Percentiles rank a stretch among this genome's conserved stretches.
phyloP scores from a whole-genome alignment of 768 basidiomycete species.

The Fomitopsis pulvina region DNA sequence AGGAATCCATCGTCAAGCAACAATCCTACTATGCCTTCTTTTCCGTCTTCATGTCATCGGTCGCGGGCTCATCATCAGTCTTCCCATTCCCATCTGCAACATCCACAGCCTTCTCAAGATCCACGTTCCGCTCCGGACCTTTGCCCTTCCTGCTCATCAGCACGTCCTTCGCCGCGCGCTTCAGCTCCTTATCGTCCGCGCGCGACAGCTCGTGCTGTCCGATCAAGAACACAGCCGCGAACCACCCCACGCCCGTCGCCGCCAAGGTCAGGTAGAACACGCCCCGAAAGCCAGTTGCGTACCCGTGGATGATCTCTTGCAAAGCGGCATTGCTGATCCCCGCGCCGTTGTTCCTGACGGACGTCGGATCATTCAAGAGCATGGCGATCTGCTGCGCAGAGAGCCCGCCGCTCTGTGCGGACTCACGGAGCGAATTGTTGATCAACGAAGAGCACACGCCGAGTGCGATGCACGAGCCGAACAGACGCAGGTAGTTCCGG shows the following conservation, averaged over 20 bases:
- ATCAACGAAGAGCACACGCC: conserved; percentile 27
- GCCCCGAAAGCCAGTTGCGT: conserved; percentile 14
- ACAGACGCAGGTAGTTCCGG: conserved; percentile 25
- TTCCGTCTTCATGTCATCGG: too few relatives aligned
- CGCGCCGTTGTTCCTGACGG: conserved; percentile 8
- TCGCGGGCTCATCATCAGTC: too few relatives aligned
- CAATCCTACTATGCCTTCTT: too few relatives aligned
- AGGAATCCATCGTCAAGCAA: too few relatives aligned
- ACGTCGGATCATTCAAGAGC: conserved; percentile 14
- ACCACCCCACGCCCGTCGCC: conserved; percentile 8
- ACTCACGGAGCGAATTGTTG: conserved; percentile 9
- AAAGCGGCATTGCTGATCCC: background rate
- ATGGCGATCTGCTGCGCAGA: conserved; percentile 6
- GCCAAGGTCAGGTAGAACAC: conserved; percentile 17
- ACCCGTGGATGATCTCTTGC: conserved; percentile 10
- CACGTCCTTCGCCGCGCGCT: background rate
- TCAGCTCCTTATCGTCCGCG: conserved; percentile 13
- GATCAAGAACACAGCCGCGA: conserved; percentile 11
- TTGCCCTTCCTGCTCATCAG: too few relatives aligned
- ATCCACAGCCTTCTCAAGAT: too few relatives aligned
- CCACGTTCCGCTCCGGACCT: too few relatives aligned
- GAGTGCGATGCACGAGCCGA: conserved; percentile 34
- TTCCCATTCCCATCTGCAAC: too few relatives aligned
- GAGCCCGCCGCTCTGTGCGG: conserved; percentile 5
- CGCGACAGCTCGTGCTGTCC: conserved; percentile 9